Conservation (phyloP, 345 rosid genomes). For the Adansonia digitata region DNA sequence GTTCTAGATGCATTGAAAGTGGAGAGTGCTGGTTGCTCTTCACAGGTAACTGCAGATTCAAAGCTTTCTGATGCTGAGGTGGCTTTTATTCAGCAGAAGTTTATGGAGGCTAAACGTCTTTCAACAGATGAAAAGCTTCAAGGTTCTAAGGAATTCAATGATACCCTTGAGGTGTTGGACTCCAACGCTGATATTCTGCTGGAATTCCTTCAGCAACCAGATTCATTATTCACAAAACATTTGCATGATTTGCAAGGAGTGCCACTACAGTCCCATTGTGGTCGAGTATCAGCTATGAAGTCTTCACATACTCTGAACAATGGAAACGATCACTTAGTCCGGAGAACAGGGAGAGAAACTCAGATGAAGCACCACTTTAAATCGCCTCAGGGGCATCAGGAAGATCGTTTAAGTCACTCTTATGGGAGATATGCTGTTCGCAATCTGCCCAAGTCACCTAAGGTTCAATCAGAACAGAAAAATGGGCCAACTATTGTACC, state of each 20-base stretch:
- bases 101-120: conserved; percentile 72
- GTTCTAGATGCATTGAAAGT: conserved; percentile 59
- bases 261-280: conserved; percentile 39
- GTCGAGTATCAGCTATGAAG: conserved; percentile 34
- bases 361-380: conserved; percentile 24
- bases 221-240: conserved; percentile 82
- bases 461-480: conserved; percentile 38
- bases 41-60: conserved; percentile 28
- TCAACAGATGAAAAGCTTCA: conserved; percentile 73
- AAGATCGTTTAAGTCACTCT: conserved; percentile 26
- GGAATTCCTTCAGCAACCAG: conserved; percentile 86
- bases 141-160: conserved; percentile 72
- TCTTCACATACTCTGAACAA: conserved; percentile 30
- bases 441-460: conserved; percentile 28
- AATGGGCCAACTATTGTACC: conserved; percentile 34
- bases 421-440: conserved; percentile 28
- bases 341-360: conserved; percentile 39
- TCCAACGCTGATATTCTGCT: conserved; percentile 75
- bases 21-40: conserved; percentile 34
- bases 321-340: conserved; percentile 23
- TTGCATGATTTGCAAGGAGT: conserved; percentile 53
- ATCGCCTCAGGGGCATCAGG: conserved; percentile 29
- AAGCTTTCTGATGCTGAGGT: conserved; percentile 59
- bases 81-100: conserved; percentile 68
- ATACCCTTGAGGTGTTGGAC: conserved; percentile 73